Conservation (phyloP, 75 land plant species). For the Chamaecyparis obtusa region DNA sequence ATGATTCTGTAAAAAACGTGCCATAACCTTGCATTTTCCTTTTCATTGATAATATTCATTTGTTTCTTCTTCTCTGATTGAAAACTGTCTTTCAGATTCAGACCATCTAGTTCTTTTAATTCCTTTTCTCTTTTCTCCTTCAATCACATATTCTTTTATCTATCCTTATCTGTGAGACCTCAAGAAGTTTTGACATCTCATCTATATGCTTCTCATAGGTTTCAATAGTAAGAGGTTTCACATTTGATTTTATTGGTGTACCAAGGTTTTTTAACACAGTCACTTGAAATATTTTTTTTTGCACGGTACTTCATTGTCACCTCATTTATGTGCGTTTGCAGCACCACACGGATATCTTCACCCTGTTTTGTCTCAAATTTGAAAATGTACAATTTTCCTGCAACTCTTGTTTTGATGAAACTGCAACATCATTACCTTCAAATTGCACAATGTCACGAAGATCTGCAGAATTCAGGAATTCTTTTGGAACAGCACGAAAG, state of each 20-base stretch:
- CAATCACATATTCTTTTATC: constrained; percentile 23
- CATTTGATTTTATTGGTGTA: neutral
- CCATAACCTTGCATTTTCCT: constrained; percentile 21
- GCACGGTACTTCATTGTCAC: too few species aligned
- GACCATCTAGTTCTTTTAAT: constrained; percentile 29
- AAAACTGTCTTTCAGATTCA: constrained; percentile 25
- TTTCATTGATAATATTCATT: constrained; percentile 17
- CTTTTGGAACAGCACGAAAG: too few species aligned
- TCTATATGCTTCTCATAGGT: constrained; percentile 24
- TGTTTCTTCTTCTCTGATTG: constrained; percentile 30
- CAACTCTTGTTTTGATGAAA: too few species aligned
- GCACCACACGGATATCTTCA: too few species aligned
- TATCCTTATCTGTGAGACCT: constrained; percentile 18
- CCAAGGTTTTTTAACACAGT: constrained; percentile 3
- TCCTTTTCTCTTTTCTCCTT: constrained; percentile 36
- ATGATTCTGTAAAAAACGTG: too few species aligned
- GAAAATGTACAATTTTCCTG: too few species aligned
- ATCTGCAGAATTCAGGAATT: too few species aligned
- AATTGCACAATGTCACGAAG: too few species aligned
- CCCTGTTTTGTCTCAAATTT: too few species aligned
- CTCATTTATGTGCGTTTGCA: too few species aligned
- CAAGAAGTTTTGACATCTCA: constrained; percentile 31
- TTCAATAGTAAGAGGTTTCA: constrained; percentile 24
- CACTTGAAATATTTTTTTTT: too few species aligned
- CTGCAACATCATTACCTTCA: too few species aligned